A percentile compares a stretch with the other conserved stretches of the same genome.
Conservation (phyloP, 257 asterid genomes). For the Solanum microdontum region DNA sequence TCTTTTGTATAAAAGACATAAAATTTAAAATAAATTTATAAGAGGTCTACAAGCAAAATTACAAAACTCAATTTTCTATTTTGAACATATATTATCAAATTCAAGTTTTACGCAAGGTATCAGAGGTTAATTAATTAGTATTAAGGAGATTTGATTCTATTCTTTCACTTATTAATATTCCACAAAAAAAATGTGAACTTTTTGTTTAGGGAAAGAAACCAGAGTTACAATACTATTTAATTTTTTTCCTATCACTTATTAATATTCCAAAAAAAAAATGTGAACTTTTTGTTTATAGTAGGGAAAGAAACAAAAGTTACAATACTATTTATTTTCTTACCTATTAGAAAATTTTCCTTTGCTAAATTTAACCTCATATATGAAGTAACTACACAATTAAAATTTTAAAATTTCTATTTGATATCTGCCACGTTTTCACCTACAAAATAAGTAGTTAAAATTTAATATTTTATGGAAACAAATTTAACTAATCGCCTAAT, state of each 20-base stretch:
- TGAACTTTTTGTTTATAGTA: background rate
- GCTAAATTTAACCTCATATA: background rate
- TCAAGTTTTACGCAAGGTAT: background rate
- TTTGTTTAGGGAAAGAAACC: background rate
- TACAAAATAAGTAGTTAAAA: background rate
- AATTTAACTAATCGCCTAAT: background rate
- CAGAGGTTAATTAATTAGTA: background rate
- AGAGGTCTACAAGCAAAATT: background rate
- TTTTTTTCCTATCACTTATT: background rate
- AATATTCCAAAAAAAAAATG: background rate
- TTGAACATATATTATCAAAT: background rate
- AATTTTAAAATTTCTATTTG: background rate
- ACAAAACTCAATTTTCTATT: background rate
- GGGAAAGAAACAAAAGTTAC: background rate
- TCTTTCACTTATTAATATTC: background rate
- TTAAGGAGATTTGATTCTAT: background rate
- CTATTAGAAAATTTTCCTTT: background rate
- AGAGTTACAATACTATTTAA: background rate
- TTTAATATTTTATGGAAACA: background rate
- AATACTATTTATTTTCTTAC: background rate
- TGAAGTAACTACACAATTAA: background rate
- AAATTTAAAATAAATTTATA: too few relatives aligned
- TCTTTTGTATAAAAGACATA: background rate
- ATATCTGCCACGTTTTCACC: background rate
- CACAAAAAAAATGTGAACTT: background rate